phyloP scores from a whole-genome alignment of 371 early-diverging fungal genomes.

The Mucor indicus region DNA sequence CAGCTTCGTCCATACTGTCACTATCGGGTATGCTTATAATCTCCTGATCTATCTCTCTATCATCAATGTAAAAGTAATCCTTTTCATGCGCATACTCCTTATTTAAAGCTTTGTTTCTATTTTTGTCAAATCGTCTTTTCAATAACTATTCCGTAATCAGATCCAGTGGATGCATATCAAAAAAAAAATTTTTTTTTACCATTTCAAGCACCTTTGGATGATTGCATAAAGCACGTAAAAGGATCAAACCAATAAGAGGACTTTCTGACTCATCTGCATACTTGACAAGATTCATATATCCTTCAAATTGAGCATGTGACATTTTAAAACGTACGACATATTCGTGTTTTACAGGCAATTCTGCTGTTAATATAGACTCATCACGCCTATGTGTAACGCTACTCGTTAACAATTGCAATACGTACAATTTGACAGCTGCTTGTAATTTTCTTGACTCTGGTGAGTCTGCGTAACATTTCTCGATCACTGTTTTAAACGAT shows the following conservation, averaged over 20 bases:
- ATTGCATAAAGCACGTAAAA: slow-evolving; percentile 63
- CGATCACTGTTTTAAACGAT: slow-evolving; percentile 66
- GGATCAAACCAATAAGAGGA: slow-evolving; percentile 11
- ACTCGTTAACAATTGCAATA: slow-evolving; percentile 9
- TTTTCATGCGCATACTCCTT: background rate
- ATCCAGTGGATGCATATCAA: background rate
- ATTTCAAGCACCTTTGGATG: slow-evolving; percentile 63
- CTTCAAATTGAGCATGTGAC: slow-evolving; percentile 45
- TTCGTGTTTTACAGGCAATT: slow-evolving; percentile 71
- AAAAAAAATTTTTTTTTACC: slow-evolving; percentile 25
- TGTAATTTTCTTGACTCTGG: slow-evolving; percentile 35
- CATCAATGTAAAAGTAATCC: background rate
- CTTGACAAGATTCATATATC: slow-evolving; percentile 37
- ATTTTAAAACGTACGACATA: slow-evolving; percentile 64
- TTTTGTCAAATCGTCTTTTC: slow-evolving; percentile 1
- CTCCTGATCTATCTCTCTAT: background rate
- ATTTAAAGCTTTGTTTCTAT: slow-evolving; percentile 3
- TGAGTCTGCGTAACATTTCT: slow-evolving; percentile 61
- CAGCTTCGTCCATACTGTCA: slow-evolving; percentile 2
- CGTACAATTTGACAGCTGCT: slow-evolving; percentile 15
- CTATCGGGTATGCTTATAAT: background rate
- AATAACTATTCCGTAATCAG: slow-evolving; percentile 2
- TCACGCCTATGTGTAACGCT: slow-evolving; percentile 43
- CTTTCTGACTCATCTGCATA: background rate
- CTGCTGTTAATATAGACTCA: slow-evolving; percentile 38